These are phyloP conservation scores for Ascochyta rabiei DNA, from an alignment of 2,329 filamentous ascomycete genomes.

Conservation along the genomic window DNA sequence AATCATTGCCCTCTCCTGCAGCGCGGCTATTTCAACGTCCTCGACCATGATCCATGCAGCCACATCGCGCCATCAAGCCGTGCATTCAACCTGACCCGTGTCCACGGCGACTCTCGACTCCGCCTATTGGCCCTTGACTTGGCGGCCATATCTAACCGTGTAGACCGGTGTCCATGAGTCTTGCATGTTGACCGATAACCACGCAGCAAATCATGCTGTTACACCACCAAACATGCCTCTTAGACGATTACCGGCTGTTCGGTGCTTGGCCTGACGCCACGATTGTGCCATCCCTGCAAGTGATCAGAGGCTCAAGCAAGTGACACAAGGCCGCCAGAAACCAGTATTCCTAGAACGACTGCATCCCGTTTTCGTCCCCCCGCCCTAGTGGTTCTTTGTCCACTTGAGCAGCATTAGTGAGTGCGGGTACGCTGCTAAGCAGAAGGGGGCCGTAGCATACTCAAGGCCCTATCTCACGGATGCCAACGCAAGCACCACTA, in stretches of 20 bases:
- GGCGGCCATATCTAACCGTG: conserved; percentile 1
- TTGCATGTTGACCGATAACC: conserved; percentile 4
- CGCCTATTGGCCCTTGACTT: conserved; percentile 1
- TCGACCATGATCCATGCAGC: conserved; percentile 14
- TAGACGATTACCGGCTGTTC: conserved; percentile 1
- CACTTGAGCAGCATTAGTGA: conserved; percentile 6
- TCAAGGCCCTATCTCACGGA: not conserved
- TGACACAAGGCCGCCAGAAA: not conserved
- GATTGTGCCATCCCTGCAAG: conserved; percentile 3
- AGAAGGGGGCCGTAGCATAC: not conserved
- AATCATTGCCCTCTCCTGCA: conserved; percentile 14
- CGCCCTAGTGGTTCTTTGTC: conserved; percentile 8
- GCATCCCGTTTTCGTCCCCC: conserved; percentile 4
- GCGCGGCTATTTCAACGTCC: conserved; percentile 15
- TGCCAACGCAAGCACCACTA: conserved; percentile 15
- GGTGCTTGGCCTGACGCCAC: not conserved
- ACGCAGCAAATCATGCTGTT: conserved; percentile 7
- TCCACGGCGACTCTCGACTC: conserved; percentile 4
- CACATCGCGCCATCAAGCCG: conserved; percentile 12
- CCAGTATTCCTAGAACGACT: not conserved
- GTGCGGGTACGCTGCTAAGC: conserved; percentile 1
- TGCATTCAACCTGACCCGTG: conserved; percentile 2
- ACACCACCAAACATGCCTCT: not conserved
- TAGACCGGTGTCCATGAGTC: conserved; percentile 3
- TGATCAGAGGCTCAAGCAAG: conserved; percentile 11